Percentiles rank a stretch among this genome's conserved stretches.
Evolutionary conservation across 176 grass and related monocot species (phyloP).

Genomic region (Lolium multiflorum): DNA sequence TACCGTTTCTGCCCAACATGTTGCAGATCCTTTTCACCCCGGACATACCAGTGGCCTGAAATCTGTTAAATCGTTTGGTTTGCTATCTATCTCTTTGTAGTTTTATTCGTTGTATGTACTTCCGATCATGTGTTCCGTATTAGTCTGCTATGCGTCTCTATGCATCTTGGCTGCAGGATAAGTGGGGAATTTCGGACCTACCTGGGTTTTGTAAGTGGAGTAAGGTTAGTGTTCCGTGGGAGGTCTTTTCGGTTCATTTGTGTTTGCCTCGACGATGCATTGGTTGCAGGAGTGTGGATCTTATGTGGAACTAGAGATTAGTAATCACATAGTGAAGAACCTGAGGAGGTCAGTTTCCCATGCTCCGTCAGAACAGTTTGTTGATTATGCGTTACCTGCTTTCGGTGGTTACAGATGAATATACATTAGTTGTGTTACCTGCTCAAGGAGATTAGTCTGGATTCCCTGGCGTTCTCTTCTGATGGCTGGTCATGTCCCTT

Average conservation of each 20-base stretch:
- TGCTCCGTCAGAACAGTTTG: neutral
- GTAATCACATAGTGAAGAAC: neutral
- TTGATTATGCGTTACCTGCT: constrained; percentile 18
- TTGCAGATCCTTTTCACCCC: neutral
- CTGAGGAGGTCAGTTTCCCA: constrained; percentile 41
- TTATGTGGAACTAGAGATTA: neutral
- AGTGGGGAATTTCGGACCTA: neutral
- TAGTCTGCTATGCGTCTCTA: neutral
- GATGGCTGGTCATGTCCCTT: neutral
- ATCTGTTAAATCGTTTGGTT: neutral
- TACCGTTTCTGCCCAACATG: neutral
- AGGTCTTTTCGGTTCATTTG: neutral
- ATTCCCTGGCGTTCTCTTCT: neutral
- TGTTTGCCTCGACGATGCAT: neutral
- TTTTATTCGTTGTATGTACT: neutral
- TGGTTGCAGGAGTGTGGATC: constrained; percentile 31
- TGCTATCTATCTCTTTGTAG: neutral
- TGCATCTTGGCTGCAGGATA: neutral
- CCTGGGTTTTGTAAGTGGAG: neutral
- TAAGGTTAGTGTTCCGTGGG: neutral
- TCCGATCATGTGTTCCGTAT: neutral
- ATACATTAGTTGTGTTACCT: neutral
- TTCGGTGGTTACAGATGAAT: constrained; percentile 25
- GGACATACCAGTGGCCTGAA: neutral
- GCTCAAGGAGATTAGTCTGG: neutral